Evolutionary conservation across 306 rosid genomes (phyloP), one percentile per base, ranked within the genome.

Genomic region (Lathyrus oleraceus): DNA sequence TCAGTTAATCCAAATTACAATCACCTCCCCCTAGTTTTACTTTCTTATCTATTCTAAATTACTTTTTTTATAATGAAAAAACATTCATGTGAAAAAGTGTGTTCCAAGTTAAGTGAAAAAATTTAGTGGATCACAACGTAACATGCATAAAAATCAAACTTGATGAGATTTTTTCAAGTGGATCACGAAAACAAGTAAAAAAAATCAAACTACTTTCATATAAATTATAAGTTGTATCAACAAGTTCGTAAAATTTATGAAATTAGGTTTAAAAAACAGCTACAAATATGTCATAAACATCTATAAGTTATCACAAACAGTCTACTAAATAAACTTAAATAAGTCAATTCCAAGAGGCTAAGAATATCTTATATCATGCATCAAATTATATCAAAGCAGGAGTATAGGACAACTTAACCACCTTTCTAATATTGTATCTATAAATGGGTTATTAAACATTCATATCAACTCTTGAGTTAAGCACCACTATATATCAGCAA

Each of bases 401-500:
- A 48, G 13, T 49, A 14, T 32, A 67, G 10, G 61, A 61, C 48
- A 61, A 48, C 35, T 10, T 43, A 30, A 60, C 15, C 61, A 35
- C 25, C 28, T 3, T 42, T 42, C 25, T 30, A 63, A n/a, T 38
- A 23, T 43, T 7, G 45, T 52, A 72, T 13, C 38, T 5, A 5
- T 20, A 36, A 45, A 16, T 63, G 14, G 32, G 16, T 73, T 38
- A 38, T 39, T 17, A 69, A 69, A 16, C 62, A 64, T 61, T 71
- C 62, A 30, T 14, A 53, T 49, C n/a, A 61, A 35, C 21, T 16
- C n/a, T n/a, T n/a, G n/a, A n/a, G 7, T 8, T 48, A 48, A 48
- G 20, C 15, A 15, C 6, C 45, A 60, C 43, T 28, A 4, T 28
- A 28, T 4, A 28, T 28, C 32, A 28, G 6, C 32, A 0, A 28